A percentile compares a stretch with the other conserved stretches of the same genome.
These are phyloP conservation scores for Bathelium albidoporum DNA, from an alignment of 495 filamentous ascomycete species.

Conservation along the genomic window DNA sequence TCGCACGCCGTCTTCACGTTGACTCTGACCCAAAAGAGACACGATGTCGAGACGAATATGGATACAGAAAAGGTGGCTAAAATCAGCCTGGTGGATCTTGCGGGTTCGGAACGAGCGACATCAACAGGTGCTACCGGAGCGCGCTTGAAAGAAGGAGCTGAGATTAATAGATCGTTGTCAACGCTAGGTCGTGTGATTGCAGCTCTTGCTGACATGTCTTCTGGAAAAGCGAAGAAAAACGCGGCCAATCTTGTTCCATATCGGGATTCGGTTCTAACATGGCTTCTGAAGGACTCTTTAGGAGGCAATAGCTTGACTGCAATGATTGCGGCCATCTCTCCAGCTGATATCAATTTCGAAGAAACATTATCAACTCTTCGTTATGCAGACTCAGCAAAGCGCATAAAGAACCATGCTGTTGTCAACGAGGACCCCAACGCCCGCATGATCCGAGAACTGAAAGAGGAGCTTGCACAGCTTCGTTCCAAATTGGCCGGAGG, in stretches of 20 bases:
- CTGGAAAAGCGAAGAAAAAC: constrained; percentile 72
- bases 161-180: constrained; percentile 95
- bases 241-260: constrained; percentile 82
- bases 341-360: constrained; percentile 98
- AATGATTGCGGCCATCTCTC: constrained; percentile 98
- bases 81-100: constrained; percentile 95
- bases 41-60: constrained; percentile 89
- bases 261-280: constrained; percentile 92
- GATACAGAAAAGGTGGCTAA: constrained; percentile 95
- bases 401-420: constrained; percentile 99
- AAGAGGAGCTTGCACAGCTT: constrained; percentile 83
- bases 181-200: constrained; percentile 98
- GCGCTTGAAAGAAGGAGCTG: constrained; percentile 92
- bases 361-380: constrained; percentile 91
- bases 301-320: constrained; percentile 99
- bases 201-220: constrained; percentile 81
- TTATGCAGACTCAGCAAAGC: constrained; percentile 95
- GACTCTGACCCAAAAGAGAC: constrained; percentile 86
- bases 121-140: constrained; percentile 95
- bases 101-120: constrained; percentile 91
- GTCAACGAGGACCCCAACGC: constrained; percentile 99
- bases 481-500: constrained; percentile 72
- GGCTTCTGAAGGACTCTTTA: constrained; percentile 93
- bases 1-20: constrained; percentile 97
- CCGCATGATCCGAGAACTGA: constrained; percentile 95